These are phyloP conservation scores for Dichotomopilus funicola DNA, from an alignment of 2,329 filamentous ascomycete genomes.

Conservation along the genomic window DNA sequence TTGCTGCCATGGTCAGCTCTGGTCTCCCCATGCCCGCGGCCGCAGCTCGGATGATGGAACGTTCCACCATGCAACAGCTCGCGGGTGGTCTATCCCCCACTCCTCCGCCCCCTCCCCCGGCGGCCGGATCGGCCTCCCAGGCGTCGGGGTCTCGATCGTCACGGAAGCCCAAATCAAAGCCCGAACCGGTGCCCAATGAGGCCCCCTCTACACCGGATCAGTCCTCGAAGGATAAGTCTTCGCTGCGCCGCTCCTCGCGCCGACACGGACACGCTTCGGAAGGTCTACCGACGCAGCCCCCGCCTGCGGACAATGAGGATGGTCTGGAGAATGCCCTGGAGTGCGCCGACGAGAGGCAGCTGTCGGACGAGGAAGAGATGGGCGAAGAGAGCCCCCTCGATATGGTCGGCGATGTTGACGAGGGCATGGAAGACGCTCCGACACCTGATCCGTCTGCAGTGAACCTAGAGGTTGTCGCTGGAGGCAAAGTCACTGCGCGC, in stretches of 20 bases:
- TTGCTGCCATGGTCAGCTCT: constrained; percentile 73
- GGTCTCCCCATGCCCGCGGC: constrained; percentile 49
- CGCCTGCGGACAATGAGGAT: constrained; percentile 53
- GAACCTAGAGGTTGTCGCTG: constrained; percentile 80
- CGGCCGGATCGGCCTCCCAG: constrained; percentile 31
- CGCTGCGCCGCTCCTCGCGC: constrained; percentile 56
- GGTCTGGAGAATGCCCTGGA: constrained; percentile 67
- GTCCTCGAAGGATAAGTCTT: constrained; percentile 49
- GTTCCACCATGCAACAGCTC: constrained; percentile 26
- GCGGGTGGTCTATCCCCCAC: constrained; percentile 23
- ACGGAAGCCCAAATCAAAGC: constrained; percentile 43
- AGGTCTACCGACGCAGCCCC: constrained; percentile 45
- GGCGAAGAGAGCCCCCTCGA: constrained; percentile 66
- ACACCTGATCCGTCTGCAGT: constrained; percentile 79
- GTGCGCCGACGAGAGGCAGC: constrained; percentile 84
- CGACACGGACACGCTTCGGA: constrained; percentile 49
- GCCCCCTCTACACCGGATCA: constrained; percentile 39
- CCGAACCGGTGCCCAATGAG: constrained; percentile 33
- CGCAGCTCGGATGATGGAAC: constrained; percentile 42
- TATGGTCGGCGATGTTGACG: constrained; percentile 85
- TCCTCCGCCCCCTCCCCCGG: constrained; percentile 33
- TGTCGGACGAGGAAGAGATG: constrained; percentile 65
- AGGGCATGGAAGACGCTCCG: constrained; percentile 68
- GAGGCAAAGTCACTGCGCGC: constrained; percentile 80
- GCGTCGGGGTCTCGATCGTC: constrained; percentile 40